phyloP scores from a whole-genome alignment of 225 moss, liverwort and hornwort genomes.

The Straminergon stramineum region DNA sequence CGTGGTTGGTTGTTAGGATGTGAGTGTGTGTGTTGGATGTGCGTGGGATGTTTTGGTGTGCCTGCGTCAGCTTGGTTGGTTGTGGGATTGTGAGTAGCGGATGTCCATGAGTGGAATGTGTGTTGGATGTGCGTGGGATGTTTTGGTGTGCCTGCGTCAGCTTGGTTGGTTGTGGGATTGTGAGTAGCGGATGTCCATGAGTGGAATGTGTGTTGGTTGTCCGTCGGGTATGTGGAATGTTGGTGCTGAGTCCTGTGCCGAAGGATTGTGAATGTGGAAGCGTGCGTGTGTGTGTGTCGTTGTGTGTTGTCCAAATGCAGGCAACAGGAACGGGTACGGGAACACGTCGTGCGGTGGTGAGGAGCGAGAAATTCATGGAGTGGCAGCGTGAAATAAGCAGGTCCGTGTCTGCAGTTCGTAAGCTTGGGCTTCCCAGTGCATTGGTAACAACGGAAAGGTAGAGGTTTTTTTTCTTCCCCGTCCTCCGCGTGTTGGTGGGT shows the following conservation, averaged over 20 bases:
- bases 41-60: not conserved
- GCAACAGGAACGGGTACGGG: slow-evolving; percentile 60
- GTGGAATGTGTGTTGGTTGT: not conserved
- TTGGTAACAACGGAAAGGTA: slow-evolving; percentile 46
- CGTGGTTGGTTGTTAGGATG: not conserved
- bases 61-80: not conserved
- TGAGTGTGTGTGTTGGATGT: not conserved
- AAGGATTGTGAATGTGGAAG: slow-evolving; percentile 11
- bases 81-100: not conserved
- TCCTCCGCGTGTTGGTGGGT: not conserved
- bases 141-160: not conserved
- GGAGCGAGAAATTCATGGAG: slow-evolving; percentile 92
- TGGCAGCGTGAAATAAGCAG: slow-evolving; percentile 97
- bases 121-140: not conserved
- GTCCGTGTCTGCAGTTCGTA: slow-evolving; percentile 56
- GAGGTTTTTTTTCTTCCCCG: slow-evolving; percentile 27
- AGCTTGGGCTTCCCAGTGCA: slow-evolving; percentile 44
- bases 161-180: not conserved
- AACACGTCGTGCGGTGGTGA: slow-evolving; percentile 73
- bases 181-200: not conserved
- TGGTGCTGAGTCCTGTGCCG: not conserved
- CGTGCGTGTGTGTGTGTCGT: not conserved
- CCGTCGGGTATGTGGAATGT: not conserved
- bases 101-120: not conserved
- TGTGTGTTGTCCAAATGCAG: slow-evolving; percentile 24